Evolutionary conservation across 164 flowering plant genomes (phyloP).

Genomic region (Paratinospora sagittata): DNA sequence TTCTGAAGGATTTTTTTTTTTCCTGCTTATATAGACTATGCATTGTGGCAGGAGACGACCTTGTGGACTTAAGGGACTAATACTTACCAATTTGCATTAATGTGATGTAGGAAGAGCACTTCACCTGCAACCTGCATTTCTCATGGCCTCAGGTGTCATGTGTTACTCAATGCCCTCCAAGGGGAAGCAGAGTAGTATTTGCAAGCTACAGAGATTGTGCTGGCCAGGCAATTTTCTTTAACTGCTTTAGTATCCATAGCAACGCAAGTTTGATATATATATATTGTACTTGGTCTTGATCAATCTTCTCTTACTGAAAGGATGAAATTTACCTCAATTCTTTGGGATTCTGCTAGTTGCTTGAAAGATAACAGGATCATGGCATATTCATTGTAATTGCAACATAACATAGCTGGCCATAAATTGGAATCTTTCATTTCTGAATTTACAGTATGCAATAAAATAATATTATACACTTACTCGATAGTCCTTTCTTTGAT

Average conservation of each 20-base stretch:
- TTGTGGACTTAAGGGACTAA: background rate
- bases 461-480: no score
- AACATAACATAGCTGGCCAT: no score
- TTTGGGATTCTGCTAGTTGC: background rate
- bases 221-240: constrained; percentile 30
- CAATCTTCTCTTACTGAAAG: background rate
- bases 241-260: constrained; percentile 3
- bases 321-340: background rate
- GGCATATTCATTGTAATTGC: no score
- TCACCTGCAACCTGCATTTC: constrained; percentile 42
- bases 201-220: constrained; percentile 31
- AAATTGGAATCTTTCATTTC: no score
- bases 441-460: no score
- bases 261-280: background rate
- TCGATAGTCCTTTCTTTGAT: no score
- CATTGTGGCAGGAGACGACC: background rate
- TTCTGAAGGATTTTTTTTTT: background rate
- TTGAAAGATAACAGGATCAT: no score
- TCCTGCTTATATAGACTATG: background rate
- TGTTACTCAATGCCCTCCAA: constrained; percentile 18
- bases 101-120: constrained; percentile 48
- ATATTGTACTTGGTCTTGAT: background rate
- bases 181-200: constrained; percentile 39
- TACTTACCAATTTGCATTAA: background rate
- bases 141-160: constrained; percentile 57